Conservation (phyloP, 495 filamentous ascomycete genomes). For the Tuber umbilicatum region DNA sequence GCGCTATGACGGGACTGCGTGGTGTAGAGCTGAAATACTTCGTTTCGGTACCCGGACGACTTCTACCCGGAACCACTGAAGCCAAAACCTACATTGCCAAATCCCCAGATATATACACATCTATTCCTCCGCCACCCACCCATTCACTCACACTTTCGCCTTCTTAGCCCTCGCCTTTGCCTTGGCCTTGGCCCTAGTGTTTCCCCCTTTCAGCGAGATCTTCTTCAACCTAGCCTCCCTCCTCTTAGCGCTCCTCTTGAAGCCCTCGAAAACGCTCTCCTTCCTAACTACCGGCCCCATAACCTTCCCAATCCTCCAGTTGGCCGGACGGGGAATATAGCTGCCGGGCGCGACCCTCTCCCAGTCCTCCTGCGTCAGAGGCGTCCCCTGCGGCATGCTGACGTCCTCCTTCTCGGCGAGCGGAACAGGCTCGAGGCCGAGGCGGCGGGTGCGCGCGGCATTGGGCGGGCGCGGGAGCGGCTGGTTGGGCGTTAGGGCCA, state of each 20-base stretch:
- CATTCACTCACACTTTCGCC: neutral
- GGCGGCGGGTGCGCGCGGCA: conserved; percentile 58
- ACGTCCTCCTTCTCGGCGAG: conserved; percentile 18
- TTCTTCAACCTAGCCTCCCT: conserved; percentile 27
- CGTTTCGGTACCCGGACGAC: neutral
- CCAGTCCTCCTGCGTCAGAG: conserved; percentile 25
- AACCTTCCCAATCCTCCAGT: conserved; percentile 40
- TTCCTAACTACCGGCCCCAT: conserved; percentile 37
- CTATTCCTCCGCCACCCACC: neutral
- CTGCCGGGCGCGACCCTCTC: conserved; percentile 28
- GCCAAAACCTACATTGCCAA: neutral
- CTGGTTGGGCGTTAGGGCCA: conserved; percentile 71
- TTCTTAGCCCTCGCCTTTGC: conserved; percentile 1
- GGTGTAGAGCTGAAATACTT: neutral
- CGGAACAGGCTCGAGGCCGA: conserved; percentile 54
- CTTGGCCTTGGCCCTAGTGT: neutral
- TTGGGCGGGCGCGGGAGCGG: conserved; percentile 67
- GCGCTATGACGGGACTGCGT: neutral
- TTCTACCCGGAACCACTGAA: neutral
- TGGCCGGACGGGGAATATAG: conserved; percentile 35
- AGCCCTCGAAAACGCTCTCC: conserved; percentile 23
- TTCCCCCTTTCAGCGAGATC: conserved; percentile 29
- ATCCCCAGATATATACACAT: neutral
- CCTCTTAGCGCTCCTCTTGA: conserved; percentile 13
- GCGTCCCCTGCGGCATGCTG: conserved; percentile 21